Evolutionary conservation across 495 filamentous ascomycete species (phyloP), one percentile per base, ranked within the genome.

Genomic region (Penicillium mononematosum): DNA sequence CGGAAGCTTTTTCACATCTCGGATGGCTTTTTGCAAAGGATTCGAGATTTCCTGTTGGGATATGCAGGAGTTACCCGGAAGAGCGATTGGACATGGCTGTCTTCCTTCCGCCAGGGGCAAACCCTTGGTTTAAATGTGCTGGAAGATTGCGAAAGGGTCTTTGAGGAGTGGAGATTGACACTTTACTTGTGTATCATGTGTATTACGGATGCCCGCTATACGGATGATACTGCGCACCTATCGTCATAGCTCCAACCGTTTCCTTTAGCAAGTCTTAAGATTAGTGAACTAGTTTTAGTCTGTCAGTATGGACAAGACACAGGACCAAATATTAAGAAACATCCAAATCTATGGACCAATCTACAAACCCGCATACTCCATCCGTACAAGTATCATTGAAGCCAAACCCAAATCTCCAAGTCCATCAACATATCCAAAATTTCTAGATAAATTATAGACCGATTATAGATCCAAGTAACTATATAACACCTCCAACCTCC

Each of bases 1-100:
- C 67, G 82, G 12, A 69, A 78, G n/a, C 65, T 78, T 14, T 83
- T 79, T 45, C 85, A 88, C 58, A 38, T 87, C 16, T 65, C 64
- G 5, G 80, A 86, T 55, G 83, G 83, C 0, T 59, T 71, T 10
- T 53, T 60, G 19, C 81, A 83, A 59, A 65, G 69, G 45, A 58
- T 72, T 19, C 61, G 84, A 36, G 83, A 70, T 34, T 59, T 59
- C 20, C 4, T 56, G 1, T 29, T 69, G 7, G 20, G 60, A 10
- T 53, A 54, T 24, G 42, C 53, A 1, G 63, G 63, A 1, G 46
- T 66, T 27, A 67, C 61, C 12, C 12, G 50, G 5, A 56, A 60
- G 50, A 61, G 46, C 11, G 63, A 69, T 36, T 69, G 63, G 63
- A 61, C 58, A 5, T 58, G 59, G 56, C 12, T 59, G 14, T 61